These are phyloP conservation scores for Nakaseomyces bracarensis DNA, from an alignment of 1,139 yeast species.

Conservation along the genomic window DNA sequence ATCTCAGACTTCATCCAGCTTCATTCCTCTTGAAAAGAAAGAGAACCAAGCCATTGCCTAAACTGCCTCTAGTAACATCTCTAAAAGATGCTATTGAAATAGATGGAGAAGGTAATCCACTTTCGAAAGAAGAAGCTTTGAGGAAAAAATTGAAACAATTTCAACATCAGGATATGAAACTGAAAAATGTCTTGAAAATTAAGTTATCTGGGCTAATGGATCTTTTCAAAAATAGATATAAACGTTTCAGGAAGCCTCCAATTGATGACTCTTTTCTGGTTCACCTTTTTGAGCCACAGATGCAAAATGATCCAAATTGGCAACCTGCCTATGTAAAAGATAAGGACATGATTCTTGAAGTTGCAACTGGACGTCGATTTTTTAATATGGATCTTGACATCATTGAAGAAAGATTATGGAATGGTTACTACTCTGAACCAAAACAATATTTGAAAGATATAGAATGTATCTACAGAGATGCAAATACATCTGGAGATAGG, in stretches of 20 bases:
- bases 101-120: constrained; percentile 21
- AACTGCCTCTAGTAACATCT: constrained; percentile 37
- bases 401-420: constrained; percentile 92
- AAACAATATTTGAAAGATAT: constrained; percentile 80
- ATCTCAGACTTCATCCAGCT: constrained; percentile 60
- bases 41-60: constrained; percentile 35
- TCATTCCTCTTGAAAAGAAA: constrained; percentile 37
- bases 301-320: constrained; percentile 26
- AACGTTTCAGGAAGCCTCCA: constrained; percentile 82
- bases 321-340: constrained; percentile 47
- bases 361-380: constrained; percentile 61
- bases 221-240: constrained; percentile 73
- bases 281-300: constrained; percentile 65
- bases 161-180: constrained; percentile 66
- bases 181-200: constrained; percentile 76
- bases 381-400: constrained; percentile 90
- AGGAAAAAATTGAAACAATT: constrained; percentile 39
- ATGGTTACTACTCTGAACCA: constrained; percentile 91
- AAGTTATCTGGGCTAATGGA: constrained; percentile 87
- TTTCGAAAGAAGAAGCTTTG: constrained; percentile 22
- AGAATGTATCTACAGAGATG: constrained; percentile 73
- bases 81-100: constrained; percentile 15
- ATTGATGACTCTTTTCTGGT: constrained; percentile 67
- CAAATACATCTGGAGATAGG: constrained; percentile 67
- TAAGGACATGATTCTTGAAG: constrained; percentile 75